These are phyloP conservation scores for Penicillium psychrosexuale DNA, from an alignment of 2,329 filamentous ascomycete species.

Conservation along the genomic window DNA sequence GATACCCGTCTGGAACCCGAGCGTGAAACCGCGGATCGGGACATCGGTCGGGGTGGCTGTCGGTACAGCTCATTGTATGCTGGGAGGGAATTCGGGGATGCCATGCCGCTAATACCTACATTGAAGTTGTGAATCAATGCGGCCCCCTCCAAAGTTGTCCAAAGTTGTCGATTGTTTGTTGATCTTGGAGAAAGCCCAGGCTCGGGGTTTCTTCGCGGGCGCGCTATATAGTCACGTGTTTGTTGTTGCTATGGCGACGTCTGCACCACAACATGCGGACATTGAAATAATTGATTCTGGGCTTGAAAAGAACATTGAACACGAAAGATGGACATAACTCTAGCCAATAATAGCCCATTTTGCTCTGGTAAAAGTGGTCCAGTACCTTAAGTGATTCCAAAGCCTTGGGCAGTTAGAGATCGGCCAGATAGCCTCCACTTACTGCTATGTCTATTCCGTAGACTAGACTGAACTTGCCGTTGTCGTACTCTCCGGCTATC, in stretches of 20 bases:
- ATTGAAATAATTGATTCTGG: not conserved
- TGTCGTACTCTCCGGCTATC: not conserved
- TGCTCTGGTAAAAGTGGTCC: not conserved
- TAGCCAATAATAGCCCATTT: not conserved
- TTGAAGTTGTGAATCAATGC: constrained; percentile 29
- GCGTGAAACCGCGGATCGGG: constrained; percentile 37
- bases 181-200: constrained; percentile 15
- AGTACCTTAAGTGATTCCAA: not conserved
- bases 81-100: constrained; percentile 39
- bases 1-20: constrained; percentile 34
- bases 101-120: constrained; percentile 30
- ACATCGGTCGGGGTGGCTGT: constrained; percentile 38
- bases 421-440: constrained; percentile 1
- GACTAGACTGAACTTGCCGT: not conserved
- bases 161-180: constrained; percentile 26
- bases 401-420: not conserved
- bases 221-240: constrained; percentile 20
- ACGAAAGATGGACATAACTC: not conserved
- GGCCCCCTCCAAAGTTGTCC: constrained; percentile 12
- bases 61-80: constrained; percentile 36
- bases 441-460: not conserved
- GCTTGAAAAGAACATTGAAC: not conserved
- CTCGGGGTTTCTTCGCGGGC: constrained; percentile 18
- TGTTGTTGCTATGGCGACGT: constrained; percentile 16
- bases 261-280: constrained; percentile 11